Evolutionary conservation across 1,139 yeast genomes (phyloP).

Genomic region (Debaryomycetaceae sp.): DNA sequence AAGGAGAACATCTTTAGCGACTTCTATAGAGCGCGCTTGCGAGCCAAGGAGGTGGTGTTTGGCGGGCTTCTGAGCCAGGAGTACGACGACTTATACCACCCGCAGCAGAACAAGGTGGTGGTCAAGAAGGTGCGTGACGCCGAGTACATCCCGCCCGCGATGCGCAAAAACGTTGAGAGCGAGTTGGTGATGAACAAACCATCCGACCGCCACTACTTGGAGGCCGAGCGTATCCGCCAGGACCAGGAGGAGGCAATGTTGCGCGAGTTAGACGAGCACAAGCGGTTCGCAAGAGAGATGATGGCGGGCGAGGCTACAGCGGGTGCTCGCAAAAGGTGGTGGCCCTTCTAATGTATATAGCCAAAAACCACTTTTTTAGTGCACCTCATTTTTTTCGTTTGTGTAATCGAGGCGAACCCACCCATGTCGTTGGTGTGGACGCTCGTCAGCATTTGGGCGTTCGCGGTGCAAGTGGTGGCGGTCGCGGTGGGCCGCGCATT

Average conservation of each 20-base stretch:
- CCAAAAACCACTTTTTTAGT: not conserved
- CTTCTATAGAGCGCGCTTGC: constrained; percentile 59
- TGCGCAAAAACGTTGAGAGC: constrained; percentile 39
- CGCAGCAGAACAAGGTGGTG: constrained; percentile 30
- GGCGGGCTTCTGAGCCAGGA: constrained; percentile 55
- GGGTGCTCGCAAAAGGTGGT: constrained; percentile 27
- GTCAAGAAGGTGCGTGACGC: constrained; percentile 41
- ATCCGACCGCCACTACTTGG: constrained; percentile 65
- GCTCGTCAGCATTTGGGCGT: constrained; percentile 7
- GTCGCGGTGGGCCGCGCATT: constrained; percentile 1
- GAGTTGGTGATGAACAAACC: constrained; percentile 63
- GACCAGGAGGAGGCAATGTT: constrained; percentile 64
- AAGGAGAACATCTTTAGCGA: constrained; percentile 70
- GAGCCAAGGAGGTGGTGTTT: constrained; percentile 46
- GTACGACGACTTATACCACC: constrained; percentile 55
- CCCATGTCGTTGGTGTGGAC: constrained; percentile 9
- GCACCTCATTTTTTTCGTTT: not conserved
- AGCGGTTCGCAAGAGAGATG: constrained; percentile 24
- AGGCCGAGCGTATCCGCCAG: constrained; percentile 69
- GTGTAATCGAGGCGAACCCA: not conserved
- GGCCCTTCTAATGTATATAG: constrained; percentile 21
- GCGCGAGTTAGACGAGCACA: constrained; percentile 46
- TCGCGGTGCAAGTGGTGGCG: constrained; percentile 6
- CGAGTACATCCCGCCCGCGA: constrained; percentile 36
- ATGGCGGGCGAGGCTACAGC: constrained; percentile 24